Evolutionary conservation across 2,329 filamentous ascomycete genomes (phyloP).

Genomic region (Diaporthe sp.): DNA sequence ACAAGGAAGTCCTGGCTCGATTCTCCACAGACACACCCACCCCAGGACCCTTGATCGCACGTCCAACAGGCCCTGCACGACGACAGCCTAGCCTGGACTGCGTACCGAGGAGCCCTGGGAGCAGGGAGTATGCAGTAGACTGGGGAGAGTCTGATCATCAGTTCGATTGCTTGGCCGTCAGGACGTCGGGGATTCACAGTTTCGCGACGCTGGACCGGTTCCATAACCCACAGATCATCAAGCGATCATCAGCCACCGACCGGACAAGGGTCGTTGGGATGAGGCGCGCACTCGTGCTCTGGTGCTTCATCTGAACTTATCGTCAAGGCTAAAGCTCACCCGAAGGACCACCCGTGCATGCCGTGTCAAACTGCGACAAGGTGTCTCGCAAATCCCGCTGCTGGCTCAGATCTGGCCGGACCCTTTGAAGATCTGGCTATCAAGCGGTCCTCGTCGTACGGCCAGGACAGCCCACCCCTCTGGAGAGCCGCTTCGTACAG

Average conservation of each 20-base stretch:
- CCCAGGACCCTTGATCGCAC: constrained; percentile 17
- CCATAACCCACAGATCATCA: constrained; percentile 24
- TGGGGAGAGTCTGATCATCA: constrained; percentile 31
- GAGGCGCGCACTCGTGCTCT: constrained; percentile 8
- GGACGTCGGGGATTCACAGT: constrained; percentile 25
- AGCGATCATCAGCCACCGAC: constrained; percentile 27
- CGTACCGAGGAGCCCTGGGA: not conserved
- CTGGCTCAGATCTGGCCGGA: not conserved
- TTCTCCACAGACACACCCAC: not conserved
- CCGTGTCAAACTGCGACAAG: constrained; percentile 16
- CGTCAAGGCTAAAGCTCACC: constrained; percentile 1
- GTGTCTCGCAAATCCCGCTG: constrained; percentile 13
- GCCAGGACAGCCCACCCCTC: constrained; percentile 8
- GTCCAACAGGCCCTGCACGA: constrained; percentile 15
- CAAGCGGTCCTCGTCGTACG: not conserved
- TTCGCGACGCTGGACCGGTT: constrained; percentile 30
- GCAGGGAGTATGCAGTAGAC: not conserved
- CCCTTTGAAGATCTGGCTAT: not conserved
- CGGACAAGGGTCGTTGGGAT: constrained; percentile 29
- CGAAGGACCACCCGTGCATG: constrained; percentile 20
- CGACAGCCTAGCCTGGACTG: constrained; percentile 3
- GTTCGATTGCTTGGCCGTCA: constrained; percentile 29
- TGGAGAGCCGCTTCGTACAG: constrained; percentile 21
- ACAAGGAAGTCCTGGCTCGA: not conserved
- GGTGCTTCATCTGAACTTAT: constrained; percentile 33